Evolutionary conservation across 2,329 filamentous ascomycete species (phyloP), one percentile per base, ranked within the genome.

Genomic region (Aspergillus sojae): DNA sequence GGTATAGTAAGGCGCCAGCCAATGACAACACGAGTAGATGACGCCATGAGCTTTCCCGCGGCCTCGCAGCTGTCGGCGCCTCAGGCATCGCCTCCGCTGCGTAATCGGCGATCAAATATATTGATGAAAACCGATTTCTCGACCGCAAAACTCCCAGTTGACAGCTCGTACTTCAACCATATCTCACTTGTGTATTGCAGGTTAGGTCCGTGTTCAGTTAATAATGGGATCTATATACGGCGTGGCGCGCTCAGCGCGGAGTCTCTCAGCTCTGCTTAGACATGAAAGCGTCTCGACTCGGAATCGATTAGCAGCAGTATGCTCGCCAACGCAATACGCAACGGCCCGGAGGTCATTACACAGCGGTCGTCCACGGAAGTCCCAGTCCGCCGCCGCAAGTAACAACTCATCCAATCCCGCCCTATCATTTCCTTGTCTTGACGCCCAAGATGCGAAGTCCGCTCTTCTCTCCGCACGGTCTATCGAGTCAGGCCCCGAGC

Each of bases 351-450:
- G 70, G 59, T n/a, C 61, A 54, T 63, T 75, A 53, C 70, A 72
- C 39, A 64, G 64, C n/a, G 60, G 60, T 21, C 65, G 69, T 23
- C 54, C 64, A 30, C 57, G 65, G 56, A 45, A 62, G 64, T 45
- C 68, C 63, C 70, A 71, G 34, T 66, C 68, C 3, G 63, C 64
- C 32, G 32, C 67, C 12, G 65, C 67, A 10, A 64, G 68, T 73
- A 62, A 64, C 63, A 70, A 75, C 70, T 80, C 82, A 1, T 92
- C 91, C 4, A 96, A 96, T 74, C 92, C 93, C 4, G 90, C 93
- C 68, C 91, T 96, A 84, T 89, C 91, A 0, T 97, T 97, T 71
- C 93, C 93, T 3, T 97, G 93, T 74, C 89, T 97, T 53, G 93
- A 97, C 74, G 92, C 91, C 3, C 83, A 94, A 62, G 93, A 96